Base-by-base conservation (phyloP, 192 early-diverging fungal genomes). In the Entomortierella lignicola region DNA sequence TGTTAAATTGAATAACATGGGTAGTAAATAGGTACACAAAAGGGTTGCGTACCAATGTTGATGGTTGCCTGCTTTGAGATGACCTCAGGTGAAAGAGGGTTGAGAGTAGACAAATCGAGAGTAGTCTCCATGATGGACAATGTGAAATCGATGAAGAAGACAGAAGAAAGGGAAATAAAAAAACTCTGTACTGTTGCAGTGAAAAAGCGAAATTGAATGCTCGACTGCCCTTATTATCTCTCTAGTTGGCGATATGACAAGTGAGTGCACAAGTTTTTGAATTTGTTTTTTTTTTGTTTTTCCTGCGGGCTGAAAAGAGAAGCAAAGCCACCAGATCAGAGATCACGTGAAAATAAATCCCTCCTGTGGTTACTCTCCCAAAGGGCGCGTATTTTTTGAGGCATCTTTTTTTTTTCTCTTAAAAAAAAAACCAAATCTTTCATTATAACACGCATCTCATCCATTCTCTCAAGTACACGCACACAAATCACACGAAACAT, bases 21-120 rank as follows among this genome's bases (percentile, higher is more conserved):
- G n/a, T n/a, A n/a, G n/a, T n/a, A n/a, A n/a, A n/a, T n/a, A n/a
- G n/a, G n/a, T n/a, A 42, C 4, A 27, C 21, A 18, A 42, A 23
- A 27, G 32, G 26, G 13, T 39, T 39, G 44, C 51, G 26, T 66
- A 95, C 97, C 97, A 82, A 99, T 99, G 86, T 99, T 99, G 86
- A 99, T 98, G 55, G 98, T 99, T 50, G 98, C 98, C 86, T 99
- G 98, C 63, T 93, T 92, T 12, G 91, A 90, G 85, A 99, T 99
- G 81, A 98, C 98, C 86, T 99, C 97, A 30, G 94, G 94, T 41
- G 93, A 94, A 34, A 95, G 89, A 41, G 95, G 91, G 57, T 91
- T 86, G 30, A 97, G 86, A 37, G 74, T 86, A 27, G 83, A 55
- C 54, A 81, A 57, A 64, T 81, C 69, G 50, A 72, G 30, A 29